Base-by-base conservation (phyloP, 306 rosid genomes). In the Adenanthera pavonina region DNA sequence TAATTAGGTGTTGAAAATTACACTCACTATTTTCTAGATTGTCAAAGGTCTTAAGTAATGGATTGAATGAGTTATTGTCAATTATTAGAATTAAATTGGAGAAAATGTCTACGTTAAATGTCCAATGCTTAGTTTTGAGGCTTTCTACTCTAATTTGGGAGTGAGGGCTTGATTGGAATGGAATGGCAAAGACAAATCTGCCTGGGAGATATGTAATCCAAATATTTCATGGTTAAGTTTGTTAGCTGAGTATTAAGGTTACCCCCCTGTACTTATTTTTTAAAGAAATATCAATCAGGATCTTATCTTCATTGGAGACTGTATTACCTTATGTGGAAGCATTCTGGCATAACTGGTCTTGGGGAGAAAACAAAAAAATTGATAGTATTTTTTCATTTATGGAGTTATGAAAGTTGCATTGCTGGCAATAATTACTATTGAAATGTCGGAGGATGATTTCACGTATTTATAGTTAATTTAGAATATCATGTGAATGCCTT, bases 1-100 rank as follows among this genome's bases (percentile, higher is more conserved):
- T 10, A 69, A 47, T 76, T 76, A 60, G 79, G 52, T 54, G 73
- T 25, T 76, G 73, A 75, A 69, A 44, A n/a, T 64, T 79, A 15
- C 40, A 46, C 9, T 43, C 51, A 57, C 74, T 49, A 52, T 73
- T 36, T 43, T 67, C 19, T 9, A 73, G 30, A 38, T 56, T 48
- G 44, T 76, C 54, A 40, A n/a, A 81, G 70, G 74, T 51, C 74
- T 64, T 66, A 66, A 65, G 34, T 57, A 71, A 81, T 36, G 47
- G 82, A 54, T 30, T 77, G 46, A 48, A 77, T 10, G 38, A 35
- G 74, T 20, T 41, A 54, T 25, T 78, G 53, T 52, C 60, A 19
- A 51, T 38, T 52, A 36, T 51, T 5, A 67, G 36, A 38, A 67
- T 8, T 67, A 78, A 47, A 66, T 38, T 36, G 20, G 40, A 77